Conservation (phyloP, 1,284 basidiomycete genomes). For the Golubevia sp. region DNA sequence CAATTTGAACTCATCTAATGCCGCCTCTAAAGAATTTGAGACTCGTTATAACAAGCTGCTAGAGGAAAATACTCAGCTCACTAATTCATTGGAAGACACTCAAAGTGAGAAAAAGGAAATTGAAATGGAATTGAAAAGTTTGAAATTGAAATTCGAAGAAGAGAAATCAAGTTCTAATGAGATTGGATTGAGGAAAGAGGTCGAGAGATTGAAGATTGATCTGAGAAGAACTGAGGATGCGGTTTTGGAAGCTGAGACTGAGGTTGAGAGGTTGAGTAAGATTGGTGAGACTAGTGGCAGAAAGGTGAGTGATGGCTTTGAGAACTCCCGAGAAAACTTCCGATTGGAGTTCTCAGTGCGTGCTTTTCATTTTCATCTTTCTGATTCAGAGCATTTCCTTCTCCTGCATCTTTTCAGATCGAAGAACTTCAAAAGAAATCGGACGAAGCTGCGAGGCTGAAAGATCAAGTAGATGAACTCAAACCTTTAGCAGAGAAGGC, state of each 20-base stretch:
- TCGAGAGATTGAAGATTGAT: conserved; percentile 37
- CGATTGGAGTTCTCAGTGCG: too few species aligned
- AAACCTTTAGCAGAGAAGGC: conserved; percentile 82
- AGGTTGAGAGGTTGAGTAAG: conserved; percentile 32
- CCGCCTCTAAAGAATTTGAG: too few species aligned
- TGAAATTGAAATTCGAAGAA: conserved; percentile 31
- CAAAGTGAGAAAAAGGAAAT: conserved; percentile 30
- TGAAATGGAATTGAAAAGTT: conserved; percentile 16
- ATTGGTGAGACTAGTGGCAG: conserved; percentile 19
- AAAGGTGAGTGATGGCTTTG: conserved; percentile 16
- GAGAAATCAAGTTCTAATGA: conserved; percentile 30
- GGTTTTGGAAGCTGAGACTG: conserved; percentile 38
- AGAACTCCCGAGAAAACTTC: too few species aligned
- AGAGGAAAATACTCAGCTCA: too few species aligned
- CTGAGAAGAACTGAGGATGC: conserved; percentile 41
- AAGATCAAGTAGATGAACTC: conserved; percentile 87
- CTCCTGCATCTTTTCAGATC: conserved; percentile 58
- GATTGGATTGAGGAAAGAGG: conserved; percentile 33
- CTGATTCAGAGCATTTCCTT: too few species aligned
- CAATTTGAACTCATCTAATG: too few species aligned
- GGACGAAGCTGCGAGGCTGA: conserved; percentile 76
- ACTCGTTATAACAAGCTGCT: too few species aligned
- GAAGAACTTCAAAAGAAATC: conserved; percentile 82
- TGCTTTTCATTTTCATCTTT: background rate
- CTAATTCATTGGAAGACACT: conserved; percentile 18